Base-by-base conservation (phyloP, 495 filamentous ascomycete genomes). In the Amniculicola lignicola region DNA sequence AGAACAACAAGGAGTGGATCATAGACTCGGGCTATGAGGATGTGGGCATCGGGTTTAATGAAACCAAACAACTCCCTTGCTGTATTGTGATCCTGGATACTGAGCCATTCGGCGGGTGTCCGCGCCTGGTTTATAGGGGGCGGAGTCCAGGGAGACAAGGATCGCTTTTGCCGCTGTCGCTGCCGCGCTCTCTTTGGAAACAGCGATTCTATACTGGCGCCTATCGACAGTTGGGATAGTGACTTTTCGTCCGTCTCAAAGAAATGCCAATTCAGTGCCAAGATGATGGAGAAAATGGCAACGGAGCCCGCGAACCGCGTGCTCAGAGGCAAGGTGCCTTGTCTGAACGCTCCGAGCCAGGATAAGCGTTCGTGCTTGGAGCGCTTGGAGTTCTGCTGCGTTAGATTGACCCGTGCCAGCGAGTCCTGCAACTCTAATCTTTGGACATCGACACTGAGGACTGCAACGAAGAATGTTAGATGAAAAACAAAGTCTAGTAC, bases 371-470 rank as follows among this genome's bases (percentile, higher is more conserved):
- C 56, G n/a, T 58, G 64, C 3, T 37, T 57, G n/a, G 9, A 21
- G 37, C 21, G 57, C 33, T 44, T 53, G 1, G 39, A 45, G 33
- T 45, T 54, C 1, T 37, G 46, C 16, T 27, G 44, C 16, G 24
- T 29, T n/a, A 67, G 57, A 52, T 64, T 71, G 44, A 72, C 65
- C 22, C 68, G 60, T 37, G 72, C 75, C 12, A 79, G 68, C 0
- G 74, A 77, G 57, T 79, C 76, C 65, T 74, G 73, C 0, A 89
- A 74, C 71, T 88, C 86, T 42, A 82, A 77, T 56, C 86, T 77
- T 3, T 79, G 79, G 18, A 89, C 82, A 53, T 89, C 86, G 49
- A 89, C 81, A 60, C 83, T 88, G 18, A 89, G 74, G 31, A 89
- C 84, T 4, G 84, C 77, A 15, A 86, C 73, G 62, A 89, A 87